Percentiles rank a stretch among this genome's conserved stretches.
phyloP scores from a whole-genome alignment of 2,329 filamentous ascomycete genomes.

The Pseudogymnoascus sp. region DNA sequence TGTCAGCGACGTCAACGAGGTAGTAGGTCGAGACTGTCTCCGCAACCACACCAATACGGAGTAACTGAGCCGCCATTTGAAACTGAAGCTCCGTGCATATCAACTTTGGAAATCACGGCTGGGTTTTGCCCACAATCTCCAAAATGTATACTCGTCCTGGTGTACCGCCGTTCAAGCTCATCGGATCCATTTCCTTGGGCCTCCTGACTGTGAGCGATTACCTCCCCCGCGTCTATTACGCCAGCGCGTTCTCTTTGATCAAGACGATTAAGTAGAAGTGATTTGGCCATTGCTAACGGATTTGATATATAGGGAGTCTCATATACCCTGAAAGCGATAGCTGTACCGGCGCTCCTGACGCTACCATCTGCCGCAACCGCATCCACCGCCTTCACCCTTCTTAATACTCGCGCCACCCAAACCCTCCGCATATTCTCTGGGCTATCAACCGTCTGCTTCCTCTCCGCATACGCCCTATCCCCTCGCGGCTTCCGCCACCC shows the following conservation, averaged over 20 bases:
- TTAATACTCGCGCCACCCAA: constrained; percentile 53
- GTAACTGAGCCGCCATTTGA: constrained; percentile 2
- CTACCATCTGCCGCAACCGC: constrained; percentile 70
- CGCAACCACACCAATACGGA: constrained; percentile 2
- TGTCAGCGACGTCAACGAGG: constrained; percentile 2
- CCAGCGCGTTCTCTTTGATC: not conserved
- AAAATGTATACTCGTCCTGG: not conserved
- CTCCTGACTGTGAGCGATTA: constrained; percentile 66
- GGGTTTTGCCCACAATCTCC: not conserved
- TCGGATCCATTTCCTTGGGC: constrained; percentile 82
- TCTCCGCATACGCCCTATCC: constrained; percentile 71
- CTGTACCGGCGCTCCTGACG: constrained; percentile 70
- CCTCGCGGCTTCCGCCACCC: constrained; percentile 71
- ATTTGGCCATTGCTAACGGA: not conserved
- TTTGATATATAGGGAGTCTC: constrained; percentile 63
- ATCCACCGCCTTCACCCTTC: constrained; percentile 60
- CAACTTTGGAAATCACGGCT: not conserved
- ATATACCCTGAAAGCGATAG: constrained; percentile 70
- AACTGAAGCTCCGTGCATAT: not conserved
- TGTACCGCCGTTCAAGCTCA: constrained; percentile 71
- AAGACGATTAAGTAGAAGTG: not conserved
- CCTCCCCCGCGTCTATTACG: not conserved
- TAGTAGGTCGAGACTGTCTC: not conserved
- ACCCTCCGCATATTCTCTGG: constrained; percentile 61
- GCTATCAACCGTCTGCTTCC: constrained; percentile 62